These are phyloP conservation scores for Penicillium manginii DNA, from an alignment of 495 filamentous ascomycete genomes.

Conservation along the genomic window DNA sequence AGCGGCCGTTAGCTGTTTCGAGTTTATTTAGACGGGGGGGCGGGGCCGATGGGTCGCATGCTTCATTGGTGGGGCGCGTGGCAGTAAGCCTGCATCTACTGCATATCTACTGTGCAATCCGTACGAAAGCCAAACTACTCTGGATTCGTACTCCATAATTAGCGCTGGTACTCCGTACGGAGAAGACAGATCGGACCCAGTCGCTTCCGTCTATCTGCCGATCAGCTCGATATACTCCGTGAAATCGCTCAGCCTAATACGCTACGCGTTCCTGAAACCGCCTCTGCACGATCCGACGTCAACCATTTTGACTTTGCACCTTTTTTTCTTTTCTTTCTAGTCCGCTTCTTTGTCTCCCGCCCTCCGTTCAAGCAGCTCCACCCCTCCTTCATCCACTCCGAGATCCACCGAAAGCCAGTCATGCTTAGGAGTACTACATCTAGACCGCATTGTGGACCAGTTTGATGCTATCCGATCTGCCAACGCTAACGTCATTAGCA, in stretches of 20 bases:
- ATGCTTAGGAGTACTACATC: background rate
- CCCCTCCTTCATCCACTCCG: background rate
- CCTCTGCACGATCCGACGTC: slow-evolving; percentile 26
- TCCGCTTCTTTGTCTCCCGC: background rate
- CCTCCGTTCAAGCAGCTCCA: background rate
- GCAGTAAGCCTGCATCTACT: background rate
- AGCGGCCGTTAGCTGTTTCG: slow-evolving; percentile 51
- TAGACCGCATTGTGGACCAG: slow-evolving; percentile 4
- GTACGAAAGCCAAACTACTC: background rate
- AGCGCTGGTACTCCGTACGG: background rate
- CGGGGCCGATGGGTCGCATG: slow-evolving; percentile 1
- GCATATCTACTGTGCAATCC: background rate
- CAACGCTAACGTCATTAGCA: slow-evolving; percentile 1
- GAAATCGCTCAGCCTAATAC: slow-evolving; percentile 26
- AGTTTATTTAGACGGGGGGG: slow-evolving; percentile 44
- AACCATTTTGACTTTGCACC: slow-evolving; percentile 10
- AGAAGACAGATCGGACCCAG: slow-evolving; percentile 2
- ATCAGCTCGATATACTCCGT: slow-evolving; percentile 32
- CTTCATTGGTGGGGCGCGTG: slow-evolving; percentile 1
- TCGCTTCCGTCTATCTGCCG: slow-evolving; percentile 10
- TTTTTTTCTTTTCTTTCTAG: slow-evolving; percentile 10
- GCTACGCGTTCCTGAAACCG: slow-evolving; percentile 32
- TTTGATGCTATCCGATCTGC: slow-evolving; percentile 1
- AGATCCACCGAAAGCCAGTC: background rate
- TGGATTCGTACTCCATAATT: background rate